These are phyloP conservation scores for Euclidium syriacum DNA, from an alignment of 345 rosid species.

Conservation along the genomic window DNA sequence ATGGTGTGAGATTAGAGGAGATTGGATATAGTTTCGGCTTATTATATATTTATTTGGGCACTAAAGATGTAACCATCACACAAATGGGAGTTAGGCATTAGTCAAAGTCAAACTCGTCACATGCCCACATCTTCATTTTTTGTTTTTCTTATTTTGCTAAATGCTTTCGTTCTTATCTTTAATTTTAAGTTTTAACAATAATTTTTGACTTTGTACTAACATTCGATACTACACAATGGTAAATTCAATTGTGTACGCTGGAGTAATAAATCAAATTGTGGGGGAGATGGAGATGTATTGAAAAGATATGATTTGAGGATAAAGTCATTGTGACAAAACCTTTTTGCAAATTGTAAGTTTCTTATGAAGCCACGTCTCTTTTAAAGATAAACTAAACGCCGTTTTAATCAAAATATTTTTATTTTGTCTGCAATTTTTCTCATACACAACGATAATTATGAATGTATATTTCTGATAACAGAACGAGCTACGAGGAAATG, in stretches of 20 bases:
- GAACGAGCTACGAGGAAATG: background rate
- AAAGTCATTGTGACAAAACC: background rate
- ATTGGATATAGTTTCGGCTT: slow-evolving; percentile 28
- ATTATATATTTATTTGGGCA: background rate
- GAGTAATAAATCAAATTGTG: background rate
- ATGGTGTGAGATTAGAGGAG: slow-evolving; percentile 2
- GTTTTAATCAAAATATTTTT: background rate
- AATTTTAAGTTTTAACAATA: background rate
- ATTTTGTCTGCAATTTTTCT: background rate
- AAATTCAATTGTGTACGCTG: too few relatives aligned
- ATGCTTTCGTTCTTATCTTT: slow-evolving; percentile 24
- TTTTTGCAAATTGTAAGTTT: background rate
- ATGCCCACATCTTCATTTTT: background rate
- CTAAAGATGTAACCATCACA: slow-evolving; percentile 16
- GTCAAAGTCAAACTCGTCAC: slow-evolving; percentile 28
- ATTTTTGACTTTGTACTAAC: too few relatives aligned
- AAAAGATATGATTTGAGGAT: too few relatives aligned
- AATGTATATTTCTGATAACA: too few relatives aligned
- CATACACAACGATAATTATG: too few relatives aligned
- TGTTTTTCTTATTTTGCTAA: background rate
- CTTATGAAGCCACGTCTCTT: background rate
- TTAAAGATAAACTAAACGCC: background rate
- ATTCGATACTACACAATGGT: background rate
- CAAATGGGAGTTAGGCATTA: slow-evolving; percentile 26
- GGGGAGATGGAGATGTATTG: too few relatives aligned